A percentile compares a stretch with the other conserved stretches of the same genome.
Evolutionary conservation across 768 basidiomycete species (phyloP).

Genomic region (Pleurotus sapidus): DNA sequence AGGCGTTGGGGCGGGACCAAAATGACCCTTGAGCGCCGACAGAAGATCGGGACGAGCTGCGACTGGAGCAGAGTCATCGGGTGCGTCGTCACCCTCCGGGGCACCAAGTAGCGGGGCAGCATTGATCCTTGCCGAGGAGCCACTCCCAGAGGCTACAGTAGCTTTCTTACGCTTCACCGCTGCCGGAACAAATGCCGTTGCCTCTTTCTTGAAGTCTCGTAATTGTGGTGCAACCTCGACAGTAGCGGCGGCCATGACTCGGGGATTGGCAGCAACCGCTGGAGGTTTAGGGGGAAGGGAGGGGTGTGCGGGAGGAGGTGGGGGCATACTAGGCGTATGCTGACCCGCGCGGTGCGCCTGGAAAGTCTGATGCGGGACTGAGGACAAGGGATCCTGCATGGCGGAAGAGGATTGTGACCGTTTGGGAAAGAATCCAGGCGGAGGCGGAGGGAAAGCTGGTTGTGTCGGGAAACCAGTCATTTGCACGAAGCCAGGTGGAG

Average conservation of each 20-base stretch:
- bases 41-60: constrained; percentile 66
- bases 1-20: constrained; percentile 38
- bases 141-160: constrained; percentile 18
- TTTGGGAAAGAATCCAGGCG: constrained; percentile 66
- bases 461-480: constrained; percentile 18
- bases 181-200: constrained; percentile 86
- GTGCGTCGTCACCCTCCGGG: constrained; percentile 18
- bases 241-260: constrained; percentile 49
- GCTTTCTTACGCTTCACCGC: constrained; percentile 75
- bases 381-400: constrained; percentile 74
- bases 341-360: constrained; percentile 61
- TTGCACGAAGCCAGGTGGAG: constrained; percentile 9
- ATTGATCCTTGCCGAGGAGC: constrained; percentile 44
- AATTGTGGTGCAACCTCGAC: constrained; percentile 85
- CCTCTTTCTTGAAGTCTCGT: constrained; percentile 93
- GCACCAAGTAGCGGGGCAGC: constrained; percentile 58
- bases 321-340: constrained; percentile 15
- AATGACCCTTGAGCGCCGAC: constrained; percentile 55
- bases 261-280: constrained; percentile 17
- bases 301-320: constrained; percentile 31
- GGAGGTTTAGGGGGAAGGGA: constrained; percentile 42
- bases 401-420: constrained; percentile 47
- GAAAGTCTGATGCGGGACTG: constrained; percentile 74
- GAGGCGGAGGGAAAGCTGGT: constrained; percentile 34
- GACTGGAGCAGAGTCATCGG: constrained; percentile 23